Conservation (phyloP, 352 stramenopile species). For the Globisporangium perplexum region DNA sequence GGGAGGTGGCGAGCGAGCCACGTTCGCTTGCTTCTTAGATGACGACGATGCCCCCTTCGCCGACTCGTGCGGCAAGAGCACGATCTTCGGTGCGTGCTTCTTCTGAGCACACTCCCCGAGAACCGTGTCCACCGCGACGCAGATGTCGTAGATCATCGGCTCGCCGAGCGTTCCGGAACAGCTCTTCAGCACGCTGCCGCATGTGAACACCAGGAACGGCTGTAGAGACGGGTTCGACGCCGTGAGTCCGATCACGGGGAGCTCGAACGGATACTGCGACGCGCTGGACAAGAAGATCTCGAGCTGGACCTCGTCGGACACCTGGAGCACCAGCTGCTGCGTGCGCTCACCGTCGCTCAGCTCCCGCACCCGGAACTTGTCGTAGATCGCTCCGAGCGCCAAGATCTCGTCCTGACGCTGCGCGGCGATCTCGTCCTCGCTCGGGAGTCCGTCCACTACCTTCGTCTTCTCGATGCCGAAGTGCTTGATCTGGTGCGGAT, state of each 20-base stretch:
- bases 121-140: conserved; percentile 55
- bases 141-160: conserved; percentile 80
- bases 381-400: conserved; percentile 79
- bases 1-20: not conserved
- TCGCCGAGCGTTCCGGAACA: conserved; percentile 51
- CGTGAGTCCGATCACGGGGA: conserved; percentile 48
- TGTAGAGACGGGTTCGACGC: conserved; percentile 30
- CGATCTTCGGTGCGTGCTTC: conserved; percentile 21
- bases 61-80: conserved; percentile 22
- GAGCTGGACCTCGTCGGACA: conserved; percentile 40
- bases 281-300: conserved; percentile 44
- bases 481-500: conserved; percentile 35
- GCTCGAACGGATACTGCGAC: conserved; percentile 72
- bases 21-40: too few relatives aligned
- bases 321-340: conserved; percentile 39
- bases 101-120: conserved; percentile 28
- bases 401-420: conserved; percentile 73
- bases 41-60: not conserved
- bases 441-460: not conserved
- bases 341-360: conserved; percentile 22
- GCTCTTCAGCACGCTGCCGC: conserved; percentile 43
- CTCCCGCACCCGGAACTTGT: conserved; percentile 36
- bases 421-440: conserved; percentile 38
- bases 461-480: conserved; percentile 22
- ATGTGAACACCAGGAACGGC: conserved; percentile 38